phyloP scores from a whole-genome alignment of 192 early-diverging fungal species.

The Helicostylum pulchrum region DNA sequence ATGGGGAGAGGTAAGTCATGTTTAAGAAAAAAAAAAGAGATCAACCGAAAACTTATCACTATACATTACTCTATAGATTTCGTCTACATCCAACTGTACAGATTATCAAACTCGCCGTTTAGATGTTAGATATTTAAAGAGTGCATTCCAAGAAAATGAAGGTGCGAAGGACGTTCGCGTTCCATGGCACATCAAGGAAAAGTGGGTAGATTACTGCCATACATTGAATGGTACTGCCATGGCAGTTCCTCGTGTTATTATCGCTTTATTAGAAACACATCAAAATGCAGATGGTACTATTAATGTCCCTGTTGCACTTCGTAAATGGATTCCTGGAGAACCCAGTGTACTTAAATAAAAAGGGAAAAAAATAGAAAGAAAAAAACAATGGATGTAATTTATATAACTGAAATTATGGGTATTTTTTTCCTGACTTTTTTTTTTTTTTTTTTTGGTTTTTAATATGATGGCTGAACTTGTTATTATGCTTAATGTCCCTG shows the following conservation, averaged over 20 bases:
- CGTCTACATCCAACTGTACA: slow-evolving; percentile 88
- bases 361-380: neutral
- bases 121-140: slow-evolving; percentile 59
- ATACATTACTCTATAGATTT: slow-evolving; percentile 50
- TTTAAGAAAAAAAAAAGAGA: neutral
- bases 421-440: slow-evolving; percentile 3
- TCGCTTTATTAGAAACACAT: slow-evolving; percentile 84
- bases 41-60: neutral
- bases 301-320: slow-evolving; percentile 63
- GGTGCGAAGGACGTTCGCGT: slow-evolving; percentile 21
- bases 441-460: neutral
- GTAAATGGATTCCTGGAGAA: slow-evolving; percentile 61
- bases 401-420: too few relatives aligned
- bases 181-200: slow-evolving; percentile 24
- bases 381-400: neutral
- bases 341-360: slow-evolving; percentile 23
- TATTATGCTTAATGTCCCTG: too few relatives aligned
- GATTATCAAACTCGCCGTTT: slow-evolving; percentile 89
- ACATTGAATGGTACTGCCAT: slow-evolving; percentile 92
- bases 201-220: slow-evolving; percentile 71
- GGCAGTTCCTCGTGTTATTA: slow-evolving; percentile 84
- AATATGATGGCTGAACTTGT: neutral
- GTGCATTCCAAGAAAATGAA: slow-evolving; percentile 24
- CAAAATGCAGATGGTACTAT: slow-evolving; percentile 72
- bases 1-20: slow-evolving; percentile 70